These are phyloP conservation scores for Brettanomyces sp. DNA, from an alignment of 805 yeast species.

Conservation along the genomic window DNA sequence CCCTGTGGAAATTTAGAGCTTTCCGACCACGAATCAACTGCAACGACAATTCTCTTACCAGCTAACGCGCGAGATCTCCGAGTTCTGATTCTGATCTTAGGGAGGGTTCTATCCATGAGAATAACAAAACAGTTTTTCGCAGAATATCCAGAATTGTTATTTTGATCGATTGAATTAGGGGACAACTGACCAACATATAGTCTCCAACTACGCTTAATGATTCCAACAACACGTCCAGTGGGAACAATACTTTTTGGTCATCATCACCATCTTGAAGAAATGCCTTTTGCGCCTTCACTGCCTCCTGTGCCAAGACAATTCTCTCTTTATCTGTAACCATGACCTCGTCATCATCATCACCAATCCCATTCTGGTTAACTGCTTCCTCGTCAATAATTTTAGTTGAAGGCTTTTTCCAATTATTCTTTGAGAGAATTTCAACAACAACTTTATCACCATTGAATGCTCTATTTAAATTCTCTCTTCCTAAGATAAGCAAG, in stretches of 20 bases:
- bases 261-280: constrained; percentile 27
- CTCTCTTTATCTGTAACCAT: constrained; percentile 64
- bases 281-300: constrained; percentile 42
- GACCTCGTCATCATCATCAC: constrained; percentile 40
- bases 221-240: constrained; percentile 88
- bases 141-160: constrained; percentile 42
- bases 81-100: constrained; percentile 79
- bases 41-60: constrained; percentile 87
- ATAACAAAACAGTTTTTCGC: constrained; percentile 74
- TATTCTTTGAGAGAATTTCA: constrained; percentile 72
- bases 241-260: constrained; percentile 54
- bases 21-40: constrained; percentile 88
- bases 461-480: constrained; percentile 81
- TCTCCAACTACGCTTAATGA: constrained; percentile 89
- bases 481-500: constrained; percentile 70
- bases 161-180: constrained; percentile 53
- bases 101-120: constrained; percentile 82
- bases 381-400: constrained; percentile 70
- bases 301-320: constrained; percentile 65
- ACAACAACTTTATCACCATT: constrained; percentile 88
- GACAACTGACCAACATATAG: constrained; percentile 91
- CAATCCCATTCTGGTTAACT: constrained; percentile 49
- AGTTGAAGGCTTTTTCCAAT: constrained; percentile 83
- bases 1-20: constrained; percentile 85
- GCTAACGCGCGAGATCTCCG: constrained; percentile 73